These are phyloP conservation scores for Ophiostoma angusticollis DNA, from an alignment of 2,329 filamentous ascomycete species.

Conservation along the genomic window DNA sequence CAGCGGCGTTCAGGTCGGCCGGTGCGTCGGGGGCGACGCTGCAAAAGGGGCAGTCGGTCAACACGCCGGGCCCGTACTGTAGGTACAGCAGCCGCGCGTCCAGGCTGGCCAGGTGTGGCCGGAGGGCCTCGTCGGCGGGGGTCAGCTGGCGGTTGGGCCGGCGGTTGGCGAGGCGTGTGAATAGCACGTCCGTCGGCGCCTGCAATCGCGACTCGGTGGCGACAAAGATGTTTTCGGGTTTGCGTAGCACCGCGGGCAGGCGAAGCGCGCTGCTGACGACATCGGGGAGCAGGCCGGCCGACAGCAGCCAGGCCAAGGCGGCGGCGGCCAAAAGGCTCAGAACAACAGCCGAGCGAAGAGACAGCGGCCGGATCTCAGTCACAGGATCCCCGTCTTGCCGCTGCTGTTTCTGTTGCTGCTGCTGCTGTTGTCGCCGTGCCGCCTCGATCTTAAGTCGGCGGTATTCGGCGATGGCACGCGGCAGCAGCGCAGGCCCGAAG, in stretches of 20 bases:
- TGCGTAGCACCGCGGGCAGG: conserved; percentile 44
- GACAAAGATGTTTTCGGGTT: conserved; percentile 70
- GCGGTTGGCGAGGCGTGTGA: conserved; percentile 54
- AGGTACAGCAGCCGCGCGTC: conserved; percentile 72
- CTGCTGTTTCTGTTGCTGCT: conserved; percentile 21
- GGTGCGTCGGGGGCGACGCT: conserved; percentile 15
- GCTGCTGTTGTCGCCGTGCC: conserved; percentile 24
- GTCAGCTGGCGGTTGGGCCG: conserved; percentile 38
- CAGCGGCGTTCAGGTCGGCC: conserved; percentile 49
- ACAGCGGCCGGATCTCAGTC: conserved; percentile 33
- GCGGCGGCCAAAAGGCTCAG: conserved; percentile 35
- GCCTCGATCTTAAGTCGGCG: conserved; percentile 38
- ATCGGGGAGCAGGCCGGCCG: conserved; percentile 3
- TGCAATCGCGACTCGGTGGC: conserved; percentile 70
- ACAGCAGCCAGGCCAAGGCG: conserved; percentile 8
- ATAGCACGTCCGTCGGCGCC: conserved; percentile 73
- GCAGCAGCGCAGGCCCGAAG: conserved; percentile 60
- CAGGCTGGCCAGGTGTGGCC: conserved; percentile 53
- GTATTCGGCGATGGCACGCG: conserved; percentile 52
- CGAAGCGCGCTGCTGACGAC: conserved; percentile 38
- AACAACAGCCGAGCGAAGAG: conserved; percentile 46
- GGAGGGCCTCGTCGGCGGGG: conserved; percentile 48
- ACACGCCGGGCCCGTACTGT: conserved; percentile 61
- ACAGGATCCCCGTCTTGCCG: conserved; percentile 26
- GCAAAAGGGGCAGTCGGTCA: conserved; percentile 76